Evolutionary conservation across 805 yeast species (phyloP).

Genomic region (Spencermartinsiella europaea): DNA sequence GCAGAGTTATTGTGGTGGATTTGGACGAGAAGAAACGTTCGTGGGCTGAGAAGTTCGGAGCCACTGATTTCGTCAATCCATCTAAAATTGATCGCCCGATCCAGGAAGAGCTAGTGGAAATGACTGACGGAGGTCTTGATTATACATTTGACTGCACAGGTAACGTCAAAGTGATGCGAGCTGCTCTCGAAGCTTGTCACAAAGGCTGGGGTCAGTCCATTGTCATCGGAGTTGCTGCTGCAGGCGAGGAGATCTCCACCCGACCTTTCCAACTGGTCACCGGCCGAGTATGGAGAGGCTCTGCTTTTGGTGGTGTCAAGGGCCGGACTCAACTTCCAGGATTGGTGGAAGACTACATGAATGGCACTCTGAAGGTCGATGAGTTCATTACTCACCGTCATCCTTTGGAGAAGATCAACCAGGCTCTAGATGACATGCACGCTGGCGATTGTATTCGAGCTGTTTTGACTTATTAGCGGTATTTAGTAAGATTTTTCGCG

Average conservation of each 20-base stretch:
- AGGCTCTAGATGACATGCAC: constrained; percentile 93
- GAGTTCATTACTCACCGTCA: constrained; percentile 93
- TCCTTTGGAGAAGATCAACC: constrained; percentile 68
- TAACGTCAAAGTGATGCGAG: constrained; percentile 89
- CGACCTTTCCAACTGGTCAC: constrained; percentile 99
- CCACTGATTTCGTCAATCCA: constrained; percentile 92
- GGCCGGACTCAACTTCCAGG: constrained; percentile 95
- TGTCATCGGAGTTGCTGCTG: constrained; percentile 97
- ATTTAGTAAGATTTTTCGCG: no score
- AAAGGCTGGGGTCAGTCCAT: constrained; percentile 98
- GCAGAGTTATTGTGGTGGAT: constrained; percentile 75
- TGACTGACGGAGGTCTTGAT: constrained; percentile 97
- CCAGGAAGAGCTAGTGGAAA: constrained; percentile 75
- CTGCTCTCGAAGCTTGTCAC: constrained; percentile 94
- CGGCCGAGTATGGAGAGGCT: constrained; percentile 98
- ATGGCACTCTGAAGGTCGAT: constrained; percentile 80
- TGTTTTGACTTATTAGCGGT: constrained; percentile 45
- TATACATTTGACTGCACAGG: constrained; percentile 98
- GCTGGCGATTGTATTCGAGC: constrained; percentile 92
- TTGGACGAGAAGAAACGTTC: constrained; percentile 76
- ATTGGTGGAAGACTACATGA: constrained; percentile 77
- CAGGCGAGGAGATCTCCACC: constrained; percentile 93
- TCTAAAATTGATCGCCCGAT: constrained; percentile 62
- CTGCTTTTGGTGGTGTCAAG: constrained; percentile 99
- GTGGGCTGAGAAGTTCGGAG: constrained; percentile 89